Base-by-base conservation (phyloP, 75 land plant species). In the Azolla pinnata region DNA sequence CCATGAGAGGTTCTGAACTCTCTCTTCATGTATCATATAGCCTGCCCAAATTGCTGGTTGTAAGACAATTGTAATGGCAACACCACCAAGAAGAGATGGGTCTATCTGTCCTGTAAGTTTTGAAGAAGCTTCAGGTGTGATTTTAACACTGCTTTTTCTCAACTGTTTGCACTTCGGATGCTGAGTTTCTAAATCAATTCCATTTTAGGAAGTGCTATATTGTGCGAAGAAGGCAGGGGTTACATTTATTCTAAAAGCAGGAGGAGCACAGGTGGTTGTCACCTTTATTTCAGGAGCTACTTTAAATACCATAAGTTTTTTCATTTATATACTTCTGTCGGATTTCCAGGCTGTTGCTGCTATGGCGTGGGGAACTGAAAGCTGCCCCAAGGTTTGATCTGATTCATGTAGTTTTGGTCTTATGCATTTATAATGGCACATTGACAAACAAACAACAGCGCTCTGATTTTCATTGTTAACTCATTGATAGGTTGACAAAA, bases 21-120 rank as follows among this genome's bases (percentile, higher is more conserved):
- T 16, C 2, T 66, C 23, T 35, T 19, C 5, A n/a, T n/a, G n/a
- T n/a, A n/a, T 25, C 4, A 20, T 28, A n/a, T 69, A 92, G 97
- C 97, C 99, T 78, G 99, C 99, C 21, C 83, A 89, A 57, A 85
- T 95, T 72, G 99, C 99, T 30, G 97, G 99, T 16, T 95, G 99
- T 71, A 76, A 78, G 64, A 83, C 80, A 57, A 63, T 86, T 56
- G 81, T 95, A 62, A 80, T 95, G 68, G 97, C 99, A 16, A 95
- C 97, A 45, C 99, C 99, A 18, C 99, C 99, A 47, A 61, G 71
- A 63, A 68, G 60, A 25, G 88, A 95, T 75, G 97, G 99, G 32
- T 80, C 86, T 64, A 79, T 95, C 16, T 95, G 99, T 70, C 95
- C 95, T 77, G 99, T 95, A 72, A 64, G 31, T 46, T n/a, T n/a